Percentiles rank a stretch among this genome's conserved stretches.
Evolutionary conservation across 129 eudicot species (phyloP).

Genomic region (Centrapalus pauciflorus): DNA sequence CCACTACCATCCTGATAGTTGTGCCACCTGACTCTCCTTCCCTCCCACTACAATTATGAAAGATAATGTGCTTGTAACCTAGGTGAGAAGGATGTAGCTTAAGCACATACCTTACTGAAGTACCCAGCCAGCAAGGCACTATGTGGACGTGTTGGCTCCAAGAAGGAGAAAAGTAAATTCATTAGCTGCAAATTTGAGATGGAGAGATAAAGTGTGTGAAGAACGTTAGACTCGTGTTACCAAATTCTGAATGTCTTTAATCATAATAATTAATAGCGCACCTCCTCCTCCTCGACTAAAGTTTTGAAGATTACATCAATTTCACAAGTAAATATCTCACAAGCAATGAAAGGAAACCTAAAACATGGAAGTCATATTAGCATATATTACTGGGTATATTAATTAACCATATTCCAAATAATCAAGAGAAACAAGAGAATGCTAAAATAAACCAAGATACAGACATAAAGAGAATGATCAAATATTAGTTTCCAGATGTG

Average conservation of each 20-base stretch:
- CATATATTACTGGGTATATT: not conserved
- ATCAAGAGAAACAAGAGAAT: not conserved
- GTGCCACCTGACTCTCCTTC: not conserved
- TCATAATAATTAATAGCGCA: slow-evolving; percentile 7
- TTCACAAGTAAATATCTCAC: slow-evolving; percentile 90
- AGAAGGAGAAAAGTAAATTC: slow-evolving; percentile 82
- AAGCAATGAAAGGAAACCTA: slow-evolving; percentile 88
- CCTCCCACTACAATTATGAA: not conserved
- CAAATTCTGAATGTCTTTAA: not conserved
- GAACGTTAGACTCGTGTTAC: not conserved
- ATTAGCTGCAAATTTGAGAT: slow-evolving; percentile 54
- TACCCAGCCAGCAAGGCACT: slow-evolving; percentile 92
- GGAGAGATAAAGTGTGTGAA: not conserved
- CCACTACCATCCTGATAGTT: not conserved
- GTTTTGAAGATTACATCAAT: slow-evolving; percentile 85
- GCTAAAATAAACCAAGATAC: not conserved
- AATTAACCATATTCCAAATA: slow-evolving; percentile 1
- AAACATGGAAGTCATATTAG: slow-evolving; percentile 16
- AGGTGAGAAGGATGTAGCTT: not conserved
- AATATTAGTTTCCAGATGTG: not conserved
- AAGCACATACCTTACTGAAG: slow-evolving; percentile 67
- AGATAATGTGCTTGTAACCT: not conserved
- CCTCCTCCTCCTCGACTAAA: slow-evolving; percentile 91
- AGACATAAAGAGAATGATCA: not conserved
- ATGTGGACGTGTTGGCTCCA: slow-evolving; percentile 83